Conservation (phyloP, 257 asterid genomes). For the Primulina tabacum region DNA sequence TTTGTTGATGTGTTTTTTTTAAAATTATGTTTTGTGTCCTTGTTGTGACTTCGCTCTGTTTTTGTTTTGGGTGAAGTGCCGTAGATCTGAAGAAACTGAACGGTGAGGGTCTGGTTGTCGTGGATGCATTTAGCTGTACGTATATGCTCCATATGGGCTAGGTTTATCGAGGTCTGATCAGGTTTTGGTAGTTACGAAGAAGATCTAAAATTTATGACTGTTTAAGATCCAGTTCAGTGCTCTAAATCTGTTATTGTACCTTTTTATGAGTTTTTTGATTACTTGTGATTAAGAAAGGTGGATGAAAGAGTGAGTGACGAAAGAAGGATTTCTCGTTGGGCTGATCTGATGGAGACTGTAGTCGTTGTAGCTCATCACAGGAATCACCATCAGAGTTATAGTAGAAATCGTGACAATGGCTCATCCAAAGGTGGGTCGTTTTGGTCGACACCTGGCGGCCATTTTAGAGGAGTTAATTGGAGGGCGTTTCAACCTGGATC, state of each 20-base stretch:
- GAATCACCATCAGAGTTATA: constrained; percentile 46
- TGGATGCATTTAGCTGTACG: constrained; percentile 19
- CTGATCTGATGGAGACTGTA: constrained; percentile 53
- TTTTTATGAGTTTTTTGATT: too few relatives aligned
- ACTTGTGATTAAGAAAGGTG: constrained; percentile 10
- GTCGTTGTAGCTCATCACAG: constrained; percentile 54
- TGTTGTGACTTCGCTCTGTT: constrained; percentile 18
- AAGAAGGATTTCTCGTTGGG: background rate
- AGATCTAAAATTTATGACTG: constrained; percentile 34
- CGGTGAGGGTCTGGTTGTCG: constrained; percentile 35
- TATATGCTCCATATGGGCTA: constrained; percentile 47
- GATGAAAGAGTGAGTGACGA: background rate
- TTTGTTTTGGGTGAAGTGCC: constrained; percentile 17
- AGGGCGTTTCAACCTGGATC: constrained; percentile 53
- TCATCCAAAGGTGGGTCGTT: constrained; percentile 34
- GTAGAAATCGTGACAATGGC: constrained; percentile 32
- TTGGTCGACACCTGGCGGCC: constrained; percentile 35
- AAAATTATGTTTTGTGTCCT: background rate
- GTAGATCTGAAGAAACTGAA: constrained; percentile 83
- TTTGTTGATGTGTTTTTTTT: background rate
- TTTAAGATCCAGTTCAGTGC: constrained; percentile 6
- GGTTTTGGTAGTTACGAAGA: constrained; percentile 49
- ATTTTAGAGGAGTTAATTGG: constrained; percentile 50
- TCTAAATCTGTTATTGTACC: background rate
- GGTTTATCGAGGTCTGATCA: constrained; percentile 23